A percentile compares a stretch with the other conserved stretches of the same genome.
Conservation (phyloP, 2,329 filamentous ascomycete genomes). For the Exophiala spinifera region DNA sequence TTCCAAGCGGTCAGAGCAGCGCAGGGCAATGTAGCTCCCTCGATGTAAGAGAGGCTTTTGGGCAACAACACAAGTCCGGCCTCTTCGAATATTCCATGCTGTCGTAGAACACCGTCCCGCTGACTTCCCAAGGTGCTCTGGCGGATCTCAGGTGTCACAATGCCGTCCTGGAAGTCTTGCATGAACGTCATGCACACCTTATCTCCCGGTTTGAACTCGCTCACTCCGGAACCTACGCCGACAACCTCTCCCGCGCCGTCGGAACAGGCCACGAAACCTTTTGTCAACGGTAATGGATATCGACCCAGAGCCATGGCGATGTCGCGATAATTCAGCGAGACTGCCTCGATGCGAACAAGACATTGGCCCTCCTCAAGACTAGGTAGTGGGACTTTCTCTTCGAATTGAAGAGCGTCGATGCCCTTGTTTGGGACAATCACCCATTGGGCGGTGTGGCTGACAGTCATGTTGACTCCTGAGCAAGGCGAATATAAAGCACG, state of each 20-base stretch:
- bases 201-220: neutral
- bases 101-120: slow-evolving; percentile 64
- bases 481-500: too few relatives aligned
- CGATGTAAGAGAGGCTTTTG: slow-evolving; percentile 49
- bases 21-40: slow-evolving; percentile 58
- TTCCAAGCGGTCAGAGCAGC: slow-evolving; percentile 65
- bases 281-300: slow-evolving; percentile 55
- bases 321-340: slow-evolving; percentile 50
- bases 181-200: neutral
- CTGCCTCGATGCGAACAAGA: slow-evolving; percentile 28
- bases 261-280: slow-evolving; percentile 39
- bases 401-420: too few relatives aligned
- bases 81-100: slow-evolving; percentile 67
- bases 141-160: neutral
- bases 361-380: too few relatives aligned
- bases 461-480: too few relatives aligned
- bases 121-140: slow-evolving; percentile 56
- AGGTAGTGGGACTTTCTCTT: too few relatives aligned
- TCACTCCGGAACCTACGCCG: neutral
- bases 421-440: too few relatives aligned
- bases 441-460: too few relatives aligned
- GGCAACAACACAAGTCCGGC: slow-evolving; percentile 64
- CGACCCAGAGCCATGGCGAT: slow-evolving; percentile 51
- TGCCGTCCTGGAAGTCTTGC: neutral
- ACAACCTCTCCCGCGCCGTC: neutral